phyloP scores from a whole-genome alignment of 2,329 filamentous ascomycete genomes.

The Daldinia sp. region DNA sequence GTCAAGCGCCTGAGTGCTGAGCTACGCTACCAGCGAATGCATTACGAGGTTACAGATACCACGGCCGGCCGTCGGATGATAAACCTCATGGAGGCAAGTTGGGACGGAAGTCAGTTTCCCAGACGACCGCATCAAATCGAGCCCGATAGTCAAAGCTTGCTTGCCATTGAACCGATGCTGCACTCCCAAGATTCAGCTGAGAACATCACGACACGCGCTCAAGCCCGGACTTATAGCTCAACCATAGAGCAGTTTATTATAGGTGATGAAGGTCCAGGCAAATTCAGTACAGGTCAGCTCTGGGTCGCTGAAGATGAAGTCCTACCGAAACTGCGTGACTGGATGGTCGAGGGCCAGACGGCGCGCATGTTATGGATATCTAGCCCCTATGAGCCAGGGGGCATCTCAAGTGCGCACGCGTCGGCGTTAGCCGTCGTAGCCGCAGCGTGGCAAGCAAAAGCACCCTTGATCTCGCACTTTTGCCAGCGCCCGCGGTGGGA shows the following conservation, averaged over 20 bases:
- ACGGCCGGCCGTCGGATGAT: background rate
- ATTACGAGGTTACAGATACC: background rate
- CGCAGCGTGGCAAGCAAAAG: conserved; percentile 20
- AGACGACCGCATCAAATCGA: background rate
- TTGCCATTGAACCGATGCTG: background rate
- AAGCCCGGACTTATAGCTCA: conserved; percentile 10
- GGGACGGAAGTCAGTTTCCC: background rate
- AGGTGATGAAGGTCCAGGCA: conserved; percentile 17
- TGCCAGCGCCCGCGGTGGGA: conserved; percentile 17
- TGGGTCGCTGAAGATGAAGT: conserved; percentile 30
- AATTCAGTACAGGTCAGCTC: conserved; percentile 8
- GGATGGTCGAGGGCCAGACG: conserved; percentile 10
- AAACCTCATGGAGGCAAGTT: conserved; percentile 2
- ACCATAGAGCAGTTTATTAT: conserved; percentile 16
- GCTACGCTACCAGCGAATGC: background rate
- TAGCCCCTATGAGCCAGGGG: conserved; percentile 21
- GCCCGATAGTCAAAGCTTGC: background rate
- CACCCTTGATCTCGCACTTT: conserved; percentile 31
- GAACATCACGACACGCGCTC: background rate
- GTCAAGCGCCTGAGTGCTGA: conserved; percentile 2
- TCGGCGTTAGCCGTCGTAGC: conserved; percentile 20
- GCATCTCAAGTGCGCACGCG: conserved; percentile 24
- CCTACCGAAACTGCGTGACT: conserved; percentile 17
- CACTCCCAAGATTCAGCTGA: background rate
- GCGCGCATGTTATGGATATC: conserved; percentile 31